A percentile compares a stretch with the other conserved stretches of the same genome.
These are phyloP conservation scores for Trametopsis cervina DNA, from an alignment of 768 basidiomycete species.

Conservation along the genomic window DNA sequence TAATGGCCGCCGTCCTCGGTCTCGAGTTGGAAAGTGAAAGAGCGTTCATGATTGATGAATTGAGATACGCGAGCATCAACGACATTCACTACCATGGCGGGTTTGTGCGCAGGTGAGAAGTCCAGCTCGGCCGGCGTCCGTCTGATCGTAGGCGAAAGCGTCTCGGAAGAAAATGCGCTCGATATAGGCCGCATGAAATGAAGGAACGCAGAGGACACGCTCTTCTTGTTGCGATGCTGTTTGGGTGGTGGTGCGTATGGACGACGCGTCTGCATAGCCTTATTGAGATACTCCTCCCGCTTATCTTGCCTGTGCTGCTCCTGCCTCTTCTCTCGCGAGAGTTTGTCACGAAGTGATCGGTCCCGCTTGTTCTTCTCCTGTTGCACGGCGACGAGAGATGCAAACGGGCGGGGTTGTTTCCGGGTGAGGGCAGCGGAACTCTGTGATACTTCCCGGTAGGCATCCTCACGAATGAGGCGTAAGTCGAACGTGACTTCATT, in stretches of 20 bases:
- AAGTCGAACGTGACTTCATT: slow-evolving; percentile 56
- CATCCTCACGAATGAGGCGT: slow-evolving; percentile 71
- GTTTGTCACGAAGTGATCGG: slow-evolving; percentile 55
- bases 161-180: slow-evolving; percentile 71
- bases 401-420: slow-evolving; percentile 59
- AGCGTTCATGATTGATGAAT: slow-evolving; percentile 74
- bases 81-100: slow-evolving; percentile 66
- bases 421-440: slow-evolving; percentile 36
- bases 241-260: slow-evolving; percentile 54
- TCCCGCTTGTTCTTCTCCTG: slow-evolving; percentile 82
- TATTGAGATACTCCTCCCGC: slow-evolving; percentile 68
- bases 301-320: slow-evolving; percentile 70
- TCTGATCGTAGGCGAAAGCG: slow-evolving; percentile 36
- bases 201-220: slow-evolving; percentile 76
- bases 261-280: slow-evolving; percentile 58
- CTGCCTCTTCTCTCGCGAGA: slow-evolving; percentile 68
- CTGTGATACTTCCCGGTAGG: slow-evolving; percentile 52
- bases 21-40: slow-evolving; percentile 76
- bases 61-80: slow-evolving; percentile 64
- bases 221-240: slow-evolving; percentile 48
- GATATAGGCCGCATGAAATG: slow-evolving; percentile 87
- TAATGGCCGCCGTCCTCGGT: slow-evolving; percentile 87
- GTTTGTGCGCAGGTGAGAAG: slow-evolving; percentile 66
- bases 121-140: slow-evolving; percentile 70
- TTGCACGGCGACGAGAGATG: slow-evolving; percentile 53